Evolutionary conservation across 441 rosid species (phyloP), one percentile per base, ranked within the genome.

Genomic region (Syzygium malaccense): DNA sequence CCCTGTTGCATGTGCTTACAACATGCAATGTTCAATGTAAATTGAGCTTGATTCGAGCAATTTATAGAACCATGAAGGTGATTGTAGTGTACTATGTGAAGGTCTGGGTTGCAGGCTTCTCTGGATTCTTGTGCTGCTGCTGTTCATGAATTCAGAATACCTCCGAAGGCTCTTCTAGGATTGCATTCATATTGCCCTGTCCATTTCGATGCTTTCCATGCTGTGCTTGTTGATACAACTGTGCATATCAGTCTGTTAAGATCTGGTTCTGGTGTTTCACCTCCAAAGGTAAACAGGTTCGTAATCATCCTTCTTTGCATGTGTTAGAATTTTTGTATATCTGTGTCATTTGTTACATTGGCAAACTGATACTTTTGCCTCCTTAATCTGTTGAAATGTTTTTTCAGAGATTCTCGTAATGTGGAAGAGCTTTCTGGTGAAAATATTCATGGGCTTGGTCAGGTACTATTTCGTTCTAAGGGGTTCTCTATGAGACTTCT

Each of bases 171-270:
- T 89, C 98, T 98, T 91, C 87, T 95, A 41, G 99, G 99, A 88
- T 87, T 96, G 94, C 99, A 97, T 93, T 97, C 98, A 30, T 98
- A 97, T 89, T 98, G 98, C 93, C 99, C 99, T 71, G 95, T 98
- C 85, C 95, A 96, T 92, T 97, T 98, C 91, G 99, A 97, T 92
- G 91, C 94, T 55, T 92, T 95, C 90, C 98, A 96, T 92, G 92
- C 97, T 8, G 99, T 95, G 90, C 95, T 97, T 85, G 93, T 98
- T 45, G 99, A 98, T 90, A 94, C 94, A 86, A 95, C 94, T 88
- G 95, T 97, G 88, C 99, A 98, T 91, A 92, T 94, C 87, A 91
- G 93, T 92, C 93, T 96, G 48, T 88, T 95, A 87, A 96, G 94
- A 92, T 91, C 98, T 91, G 93, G 93, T 90, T 92, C 96, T 86